These are phyloP conservation scores for Mycena capillaripes DNA, from an alignment of 768 basidiomycete genomes.

Conservation along the genomic window DNA sequence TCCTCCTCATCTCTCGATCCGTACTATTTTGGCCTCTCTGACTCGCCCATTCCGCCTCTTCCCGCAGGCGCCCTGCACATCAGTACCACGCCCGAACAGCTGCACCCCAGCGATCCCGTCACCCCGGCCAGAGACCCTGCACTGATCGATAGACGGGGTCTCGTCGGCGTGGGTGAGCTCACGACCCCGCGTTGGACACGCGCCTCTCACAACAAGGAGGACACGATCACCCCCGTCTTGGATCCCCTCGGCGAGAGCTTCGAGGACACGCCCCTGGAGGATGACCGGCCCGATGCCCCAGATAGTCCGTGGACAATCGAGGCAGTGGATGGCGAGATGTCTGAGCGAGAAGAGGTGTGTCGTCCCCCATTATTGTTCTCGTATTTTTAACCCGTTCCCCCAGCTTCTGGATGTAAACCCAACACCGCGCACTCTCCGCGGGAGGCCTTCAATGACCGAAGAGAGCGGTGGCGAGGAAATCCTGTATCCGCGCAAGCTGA, in stretches of 20 bases:
- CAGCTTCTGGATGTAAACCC: constrained; percentile 62
- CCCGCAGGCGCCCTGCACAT: constrained; percentile 56
- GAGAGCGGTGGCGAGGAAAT: constrained; percentile 95
- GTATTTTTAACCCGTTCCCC: constrained; percentile 22
- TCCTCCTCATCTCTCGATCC: constrained; percentile 89
- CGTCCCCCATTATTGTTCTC: constrained; percentile 19
- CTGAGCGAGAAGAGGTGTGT: constrained; percentile 78
- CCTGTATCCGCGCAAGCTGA: constrained; percentile 80
- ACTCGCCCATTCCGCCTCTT: constrained; percentile 71
- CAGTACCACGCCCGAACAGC: constrained; percentile 75
- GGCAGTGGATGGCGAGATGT: constrained; percentile 84
- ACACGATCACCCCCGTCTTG: constrained; percentile 45
- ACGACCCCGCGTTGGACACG: constrained; percentile 95
- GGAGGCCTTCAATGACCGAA: constrained; percentile 77
- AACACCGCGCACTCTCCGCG: constrained; percentile 65
- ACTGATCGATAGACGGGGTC: constrained; percentile 84
- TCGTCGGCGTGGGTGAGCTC: constrained; percentile 96
- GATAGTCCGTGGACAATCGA: constrained; percentile 94
- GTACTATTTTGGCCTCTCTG: constrained; percentile 87
- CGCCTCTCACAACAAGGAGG: constrained; percentile 57
- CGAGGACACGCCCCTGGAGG: constrained; percentile 56
- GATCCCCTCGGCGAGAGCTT: constrained; percentile 54
- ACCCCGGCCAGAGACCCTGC: constrained; percentile 86
- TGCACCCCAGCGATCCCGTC: constrained; percentile 63
- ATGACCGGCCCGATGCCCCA: constrained; percentile 67